These are phyloP conservation scores for Blastobotrys malaysiensis DNA, from an alignment of 1,139 yeast species.

Conservation along the genomic window DNA sequence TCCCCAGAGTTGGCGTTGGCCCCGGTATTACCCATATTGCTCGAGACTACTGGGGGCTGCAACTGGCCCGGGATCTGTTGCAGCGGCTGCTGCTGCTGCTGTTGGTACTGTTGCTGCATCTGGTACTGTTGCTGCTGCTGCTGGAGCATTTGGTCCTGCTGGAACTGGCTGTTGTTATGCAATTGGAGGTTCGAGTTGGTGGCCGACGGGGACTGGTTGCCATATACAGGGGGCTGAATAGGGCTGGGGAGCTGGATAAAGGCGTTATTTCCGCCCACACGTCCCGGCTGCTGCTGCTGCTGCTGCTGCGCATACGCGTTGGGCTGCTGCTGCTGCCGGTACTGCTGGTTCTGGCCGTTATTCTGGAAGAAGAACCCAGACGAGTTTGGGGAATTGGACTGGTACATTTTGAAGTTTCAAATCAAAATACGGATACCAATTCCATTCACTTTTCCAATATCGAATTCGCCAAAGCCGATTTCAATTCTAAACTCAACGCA, in stretches of 20 bases:
- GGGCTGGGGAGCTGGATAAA: slow-evolving; percentile 13
- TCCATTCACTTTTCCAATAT: too few species aligned
- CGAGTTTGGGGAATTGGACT: slow-evolving; percentile 16
- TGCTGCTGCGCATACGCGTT: slow-evolving; percentile 3
- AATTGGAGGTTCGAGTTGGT: slow-evolving; percentile 11
- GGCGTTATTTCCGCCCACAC: slow-evolving; percentile 10
- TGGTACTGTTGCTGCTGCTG: slow-evolving; percentile 7
- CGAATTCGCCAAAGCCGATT: too few species aligned
- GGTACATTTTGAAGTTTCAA: slow-evolving; percentile 9
- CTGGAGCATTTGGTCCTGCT: slow-evolving; percentile 5
- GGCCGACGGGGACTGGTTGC: slow-evolving; percentile 10
- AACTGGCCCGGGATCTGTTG: slow-evolving; percentile 7
- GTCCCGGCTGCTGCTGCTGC: slow-evolving; percentile 8
- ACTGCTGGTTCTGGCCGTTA: slow-evolving; percentile 1
- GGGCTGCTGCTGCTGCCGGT: slow-evolving; percentile 5
- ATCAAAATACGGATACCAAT: too few species aligned
- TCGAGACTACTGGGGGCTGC: slow-evolving; percentile 17
- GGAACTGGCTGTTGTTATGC: slow-evolving; percentile 11
- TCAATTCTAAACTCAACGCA: too few species aligned
- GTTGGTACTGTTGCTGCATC: slow-evolving; percentile 6
- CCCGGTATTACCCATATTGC: slow-evolving; percentile 13
- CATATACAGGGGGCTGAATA: slow-evolving; percentile 12
- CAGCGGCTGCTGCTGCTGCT: slow-evolving; percentile 9
- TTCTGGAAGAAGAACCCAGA: slow-evolving; percentile 23
- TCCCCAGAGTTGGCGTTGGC: slow-evolving; percentile 20